phyloP scores from a whole-genome alignment of 2,329 filamentous ascomycete species.

The Diatrype stigma region DNA sequence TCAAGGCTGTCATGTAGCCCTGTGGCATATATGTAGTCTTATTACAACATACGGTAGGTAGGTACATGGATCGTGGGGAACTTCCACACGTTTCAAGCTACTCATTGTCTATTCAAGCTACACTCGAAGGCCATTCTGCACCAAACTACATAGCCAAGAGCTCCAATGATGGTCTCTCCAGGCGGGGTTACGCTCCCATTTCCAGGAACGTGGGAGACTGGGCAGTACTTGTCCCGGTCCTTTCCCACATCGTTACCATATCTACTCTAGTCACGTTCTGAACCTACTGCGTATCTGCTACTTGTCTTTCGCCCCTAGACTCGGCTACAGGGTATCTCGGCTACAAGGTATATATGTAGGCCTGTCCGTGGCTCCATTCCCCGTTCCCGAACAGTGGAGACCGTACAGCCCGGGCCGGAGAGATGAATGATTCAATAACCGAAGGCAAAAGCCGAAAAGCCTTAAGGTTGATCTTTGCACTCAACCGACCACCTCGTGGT shows the following conservation, averaged over 20 bases:
- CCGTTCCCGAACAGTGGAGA: neutral
- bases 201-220: neutral
- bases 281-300: neutral
- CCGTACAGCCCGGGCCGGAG: neutral
- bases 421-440: neutral
- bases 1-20: neutral
- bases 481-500: neutral
- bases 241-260: no score
- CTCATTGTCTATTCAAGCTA: neutral
- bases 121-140: neutral
- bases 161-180: neutral
- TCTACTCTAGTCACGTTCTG: no score
- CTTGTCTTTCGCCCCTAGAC: no score
- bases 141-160: neutral
- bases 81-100: neutral
- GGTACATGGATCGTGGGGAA: neutral
- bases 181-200: neutral
- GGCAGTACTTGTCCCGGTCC: neutral
- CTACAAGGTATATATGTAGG: neutral
- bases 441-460: neutral
- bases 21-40: neutral
- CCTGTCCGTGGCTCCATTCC: neutral
- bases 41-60: neutral
- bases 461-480: neutral
- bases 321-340: neutral